These are phyloP conservation scores for Candida quercuum DNA, from an alignment of 805 yeast species.

Conservation along the genomic window DNA sequence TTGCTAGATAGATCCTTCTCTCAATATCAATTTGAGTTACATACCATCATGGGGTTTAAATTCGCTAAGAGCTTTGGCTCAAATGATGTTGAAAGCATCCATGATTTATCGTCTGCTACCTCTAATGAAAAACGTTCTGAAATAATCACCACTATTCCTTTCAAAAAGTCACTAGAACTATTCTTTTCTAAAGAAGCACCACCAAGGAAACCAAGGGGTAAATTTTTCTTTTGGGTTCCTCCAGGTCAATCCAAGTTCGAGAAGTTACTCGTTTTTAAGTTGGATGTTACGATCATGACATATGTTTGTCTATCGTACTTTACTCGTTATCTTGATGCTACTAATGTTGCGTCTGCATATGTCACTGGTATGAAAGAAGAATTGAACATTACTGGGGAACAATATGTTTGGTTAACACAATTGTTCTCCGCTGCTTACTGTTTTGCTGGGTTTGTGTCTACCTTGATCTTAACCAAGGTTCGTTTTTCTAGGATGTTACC, in stretches of 20 bases:
- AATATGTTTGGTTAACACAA: slow-evolving; percentile 22
- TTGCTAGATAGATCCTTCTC: too few species aligned
- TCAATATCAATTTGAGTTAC: too few species aligned
- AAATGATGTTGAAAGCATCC: neutral
- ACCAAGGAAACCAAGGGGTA: neutral
- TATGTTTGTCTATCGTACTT: slow-evolving; percentile 8
- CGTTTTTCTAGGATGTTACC: slow-evolving; percentile 6
- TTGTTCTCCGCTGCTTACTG: slow-evolving; percentile 7
- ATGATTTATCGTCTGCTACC: neutral
- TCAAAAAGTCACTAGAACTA: neutral
- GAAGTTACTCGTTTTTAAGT: slow-evolving; percentile 6
- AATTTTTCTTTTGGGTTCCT: slow-evolving; percentile 8
- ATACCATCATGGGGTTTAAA: too few species aligned
- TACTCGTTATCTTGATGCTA: slow-evolving; percentile 49
- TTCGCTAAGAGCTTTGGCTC: too few species aligned
- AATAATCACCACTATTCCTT: neutral
- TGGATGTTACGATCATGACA: slow-evolving; percentile 7
- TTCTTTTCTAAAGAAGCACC: neutral
- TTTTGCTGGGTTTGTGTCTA: slow-evolving; percentile 5
- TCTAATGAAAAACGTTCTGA: neutral
- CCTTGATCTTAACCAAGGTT: slow-evolving; percentile 4
- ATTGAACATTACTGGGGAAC: slow-evolving; percentile 43
- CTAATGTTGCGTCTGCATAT: slow-evolving; percentile 55
- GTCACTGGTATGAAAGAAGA: slow-evolving; percentile 49
- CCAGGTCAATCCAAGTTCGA: slow-evolving; percentile 6